Base-by-base conservation (phyloP, 331 rosid species). In the Acacia concinna region DNA sequence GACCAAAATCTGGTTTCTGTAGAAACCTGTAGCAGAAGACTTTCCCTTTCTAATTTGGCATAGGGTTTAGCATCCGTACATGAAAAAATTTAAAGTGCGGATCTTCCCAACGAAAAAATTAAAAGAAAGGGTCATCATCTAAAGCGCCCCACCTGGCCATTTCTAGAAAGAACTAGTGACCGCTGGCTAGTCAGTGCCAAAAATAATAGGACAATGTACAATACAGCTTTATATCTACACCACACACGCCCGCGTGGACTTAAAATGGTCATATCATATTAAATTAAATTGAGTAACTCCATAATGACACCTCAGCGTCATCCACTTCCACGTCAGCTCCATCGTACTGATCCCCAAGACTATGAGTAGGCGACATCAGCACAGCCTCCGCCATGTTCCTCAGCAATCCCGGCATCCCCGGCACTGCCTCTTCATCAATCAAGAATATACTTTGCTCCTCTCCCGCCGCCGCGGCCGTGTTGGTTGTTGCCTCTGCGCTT, bases 371-470 rank as follows among this genome's bases (percentile, higher is more conserved):
- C 14, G 98, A 90, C 94, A 91, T 67, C 8, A 90, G 71, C 88
- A 79, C 87, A 78, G 86, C 89, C n/a, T 87, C 92, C 35, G 93
- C 97, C 99, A 93, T 90, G 65, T 82, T 82, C 43, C 84, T 81
- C 67, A 93, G 81, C 86, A 82, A 38, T 11, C 85, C 89, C 14
- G 92, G 97, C 90, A 91, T 79, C 30, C 83, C 87, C 54, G 83
- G 69, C 74, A 47, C 85, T 12, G 37, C 84, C 5, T 77, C 96
- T 8, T 85, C 89, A 8, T 87, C 94, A 78, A 88, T 72, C 25
- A n/a, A 79, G 44, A 63, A 59, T 49, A 46, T 76, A 6, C 37
- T 28, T 0, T 56, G 68, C 68, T 3, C 71, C 75, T 32, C 81
- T 43, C 14, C 44, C 62, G 3, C 31, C 28, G 13, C 27, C 21